Evolutionary conservation across 192 early-diverging fungal species (phyloP).

Genomic region (Spinellus fusiger): DNA sequence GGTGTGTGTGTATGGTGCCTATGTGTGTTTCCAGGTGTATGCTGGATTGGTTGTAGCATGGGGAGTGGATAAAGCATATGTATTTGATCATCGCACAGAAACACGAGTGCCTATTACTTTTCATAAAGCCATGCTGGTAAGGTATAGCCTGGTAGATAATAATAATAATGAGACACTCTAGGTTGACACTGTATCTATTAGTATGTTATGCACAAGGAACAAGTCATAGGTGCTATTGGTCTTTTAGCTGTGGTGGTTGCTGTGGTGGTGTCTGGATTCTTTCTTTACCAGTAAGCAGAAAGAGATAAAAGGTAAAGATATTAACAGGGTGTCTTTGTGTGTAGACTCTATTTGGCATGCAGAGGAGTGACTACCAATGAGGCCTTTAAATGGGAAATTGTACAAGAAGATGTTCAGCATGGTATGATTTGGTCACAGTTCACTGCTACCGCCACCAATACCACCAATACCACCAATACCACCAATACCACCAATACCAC

Average conservation of each 20-base stretch:
- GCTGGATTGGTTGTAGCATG: conserved; percentile 22
- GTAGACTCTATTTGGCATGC: conserved; percentile 36
- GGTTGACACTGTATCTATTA: not conserved
- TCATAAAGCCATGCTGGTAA: conserved; percentile 41
- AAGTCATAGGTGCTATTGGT: conserved; percentile 42
- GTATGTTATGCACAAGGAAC: conserved; percentile 46
- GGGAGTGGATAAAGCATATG: conserved; percentile 23
- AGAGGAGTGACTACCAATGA: conserved; percentile 49
- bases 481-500: too few relatives aligned
- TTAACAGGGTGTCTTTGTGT: not conserved
- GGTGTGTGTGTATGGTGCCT: conserved; percentile 44
- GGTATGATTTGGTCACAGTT: conserved; percentile 26
- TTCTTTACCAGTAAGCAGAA: conserved; percentile 39
- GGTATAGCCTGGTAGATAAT: not conserved
- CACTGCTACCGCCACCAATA: not conserved
- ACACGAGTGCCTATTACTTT: conserved; percentile 10
- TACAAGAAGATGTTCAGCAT: conserved; percentile 42
- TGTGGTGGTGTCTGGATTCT: conserved; percentile 42
- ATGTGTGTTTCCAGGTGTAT: conserved; percentile 38
- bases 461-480: not conserved
- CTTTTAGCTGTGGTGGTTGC: conserved; percentile 40
- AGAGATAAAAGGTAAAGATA: not conserved
- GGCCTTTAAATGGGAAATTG: conserved; percentile 48
- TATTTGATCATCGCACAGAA: conserved; percentile 18
- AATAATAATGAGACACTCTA: not conserved